A percentile compares a stretch with the other conserved stretches of the same genome.
Conservation (phyloP, 805 yeast genomes). For the Myxozyma lipomycoides region DNA sequence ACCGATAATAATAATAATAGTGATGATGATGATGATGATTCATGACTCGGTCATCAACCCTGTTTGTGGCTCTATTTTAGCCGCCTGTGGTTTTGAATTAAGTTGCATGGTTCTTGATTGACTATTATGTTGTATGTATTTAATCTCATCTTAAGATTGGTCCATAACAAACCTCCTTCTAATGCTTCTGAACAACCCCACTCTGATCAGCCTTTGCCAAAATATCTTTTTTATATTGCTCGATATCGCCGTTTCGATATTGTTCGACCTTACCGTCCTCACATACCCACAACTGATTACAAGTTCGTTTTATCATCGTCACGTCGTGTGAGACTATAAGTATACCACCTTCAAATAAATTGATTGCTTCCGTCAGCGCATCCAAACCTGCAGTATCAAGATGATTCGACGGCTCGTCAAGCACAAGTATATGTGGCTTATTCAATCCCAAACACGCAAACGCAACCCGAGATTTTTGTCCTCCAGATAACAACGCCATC, state of each 20-base stretch:
- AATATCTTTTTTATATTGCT: slow-evolving; percentile 86
- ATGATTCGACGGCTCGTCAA: slow-evolving; percentile 98
- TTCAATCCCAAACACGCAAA: slow-evolving; percentile 90
- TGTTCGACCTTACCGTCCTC: slow-evolving; percentile 76
- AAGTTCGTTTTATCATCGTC: slow-evolving; percentile 77
- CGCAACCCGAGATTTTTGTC: slow-evolving; percentile 97
- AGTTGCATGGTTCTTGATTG: too few species aligned
- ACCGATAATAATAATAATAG: too few species aligned
- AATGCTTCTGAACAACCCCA: slow-evolving; percentile 91
- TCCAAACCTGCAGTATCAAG: slow-evolving; percentile 97
- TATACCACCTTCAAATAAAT: slow-evolving; percentile 88
- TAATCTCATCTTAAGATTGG: neutral
- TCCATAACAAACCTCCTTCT: slow-evolving; percentile 8
- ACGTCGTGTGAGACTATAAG: slow-evolving; percentile 98
- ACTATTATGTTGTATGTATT: too few species aligned
- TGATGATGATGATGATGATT: neutral
- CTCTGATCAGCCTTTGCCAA: slow-evolving; percentile 68
- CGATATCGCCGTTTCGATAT: slow-evolving; percentile 72
- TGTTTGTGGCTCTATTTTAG: too few species aligned
- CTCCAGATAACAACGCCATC: slow-evolving; percentile 88
- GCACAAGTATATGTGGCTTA: slow-evolving; percentile 83
- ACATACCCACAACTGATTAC: slow-evolving; percentile 94
- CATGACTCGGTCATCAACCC: too few species aligned
- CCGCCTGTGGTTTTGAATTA: too few species aligned
- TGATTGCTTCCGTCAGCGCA: slow-evolving; percentile 86